Evolutionary conservation across 2,329 filamentous ascomycete species (phyloP), one percentile per base, ranked within the genome.

Genomic region (Verticillium longisporum): DNA sequence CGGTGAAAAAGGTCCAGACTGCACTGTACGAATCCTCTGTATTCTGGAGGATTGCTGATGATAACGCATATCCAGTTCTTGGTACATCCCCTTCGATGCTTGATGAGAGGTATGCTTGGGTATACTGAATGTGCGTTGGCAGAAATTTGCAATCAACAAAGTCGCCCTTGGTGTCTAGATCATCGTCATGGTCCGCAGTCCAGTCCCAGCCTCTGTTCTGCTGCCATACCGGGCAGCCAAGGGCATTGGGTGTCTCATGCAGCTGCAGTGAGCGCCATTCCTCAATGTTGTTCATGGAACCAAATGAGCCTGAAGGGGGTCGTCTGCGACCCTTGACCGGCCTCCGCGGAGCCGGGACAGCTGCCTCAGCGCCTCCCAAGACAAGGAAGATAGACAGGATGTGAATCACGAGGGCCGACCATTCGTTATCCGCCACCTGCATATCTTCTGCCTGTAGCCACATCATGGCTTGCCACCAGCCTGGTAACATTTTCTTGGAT

Each of bases 401-500:
- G 10, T 88, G 77, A 10, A 90, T 79, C 3, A 86, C 79, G 56
- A 89, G 71, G 2, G 87, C 84, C 4, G 88, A 88, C 89, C 89
- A 93, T 71, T 93, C 90, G 1, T 76, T 61, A 63, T 88, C 81
- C 3, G 74, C 72, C 14, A 79, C 70, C 7, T 76, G 69, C 4
- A 80, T 74, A 4, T 80, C 76, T 61, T 81, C 80, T 11, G 74
- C 69, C 34, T 77, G 75, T 50, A 91, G 77, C 90, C 90, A 94
- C 63, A 86, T 84, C 74, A 89, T 83, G 21, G 85, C 80, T 69
- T 91, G 87, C 83, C 89, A 90, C 88, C 90, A 93, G 2, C 83
- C 85, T 10, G 87, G 81, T 61, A 90, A 75, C 10, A 92, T 74
- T 32, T 78, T 89, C 75, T 78, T 88, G 63, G 75, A 84, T 50